Evolutionary conservation across 2,329 filamentous ascomycete species (phyloP).

Genomic region (Aspergillus uvarum): DNA sequence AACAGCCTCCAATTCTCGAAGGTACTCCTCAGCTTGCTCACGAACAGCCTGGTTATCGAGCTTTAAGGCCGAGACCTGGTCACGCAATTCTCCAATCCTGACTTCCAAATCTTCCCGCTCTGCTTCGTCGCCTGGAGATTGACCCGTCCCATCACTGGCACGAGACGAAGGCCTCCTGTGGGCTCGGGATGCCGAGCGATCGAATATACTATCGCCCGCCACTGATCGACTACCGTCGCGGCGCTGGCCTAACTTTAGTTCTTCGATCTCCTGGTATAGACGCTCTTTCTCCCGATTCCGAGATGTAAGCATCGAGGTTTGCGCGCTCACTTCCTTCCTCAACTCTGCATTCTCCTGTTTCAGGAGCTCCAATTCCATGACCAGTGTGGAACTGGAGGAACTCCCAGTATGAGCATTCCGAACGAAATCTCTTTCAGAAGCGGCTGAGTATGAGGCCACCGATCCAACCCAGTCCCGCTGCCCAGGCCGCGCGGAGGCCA

Average conservation of each 20-base stretch:
- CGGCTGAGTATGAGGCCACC: conserved; percentile 39
- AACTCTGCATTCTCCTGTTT: conserved; percentile 91
- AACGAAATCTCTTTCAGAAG: conserved; percentile 36
- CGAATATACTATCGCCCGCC: conserved; percentile 84
- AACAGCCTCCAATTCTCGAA: conserved; percentile 75
- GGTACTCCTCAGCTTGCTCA: conserved; percentile 74
- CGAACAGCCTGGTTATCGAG: conserved; percentile 88
- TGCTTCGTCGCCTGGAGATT: conserved; percentile 66
- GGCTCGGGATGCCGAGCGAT: conserved; percentile 87
- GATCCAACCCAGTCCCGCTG: conserved; percentile 38
- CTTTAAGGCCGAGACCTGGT: conserved; percentile 81
- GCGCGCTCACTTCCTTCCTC: conserved; percentile 86
- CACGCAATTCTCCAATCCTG: conserved; percentile 77
- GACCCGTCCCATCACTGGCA: conserved; percentile 65
- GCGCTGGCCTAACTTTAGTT: conserved; percentile 83
- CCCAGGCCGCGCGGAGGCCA: conserved; percentile 31
- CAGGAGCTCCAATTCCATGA: conserved; percentile 81
- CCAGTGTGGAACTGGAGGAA: conserved; percentile 65
- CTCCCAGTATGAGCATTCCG: conserved; percentile 53
- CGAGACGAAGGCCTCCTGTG: conserved; percentile 73
- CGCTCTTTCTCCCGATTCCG: conserved; percentile 93
- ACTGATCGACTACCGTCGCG: conserved; percentile 61
- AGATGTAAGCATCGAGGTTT: conserved; percentile 96
- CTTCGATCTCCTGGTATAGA: conserved; percentile 94
- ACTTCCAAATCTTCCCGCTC: conserved; percentile 86